These are phyloP conservation scores for Thelonectria rubi DNA, from an alignment of 2,329 filamentous ascomycete species.

Conservation along the genomic window DNA sequence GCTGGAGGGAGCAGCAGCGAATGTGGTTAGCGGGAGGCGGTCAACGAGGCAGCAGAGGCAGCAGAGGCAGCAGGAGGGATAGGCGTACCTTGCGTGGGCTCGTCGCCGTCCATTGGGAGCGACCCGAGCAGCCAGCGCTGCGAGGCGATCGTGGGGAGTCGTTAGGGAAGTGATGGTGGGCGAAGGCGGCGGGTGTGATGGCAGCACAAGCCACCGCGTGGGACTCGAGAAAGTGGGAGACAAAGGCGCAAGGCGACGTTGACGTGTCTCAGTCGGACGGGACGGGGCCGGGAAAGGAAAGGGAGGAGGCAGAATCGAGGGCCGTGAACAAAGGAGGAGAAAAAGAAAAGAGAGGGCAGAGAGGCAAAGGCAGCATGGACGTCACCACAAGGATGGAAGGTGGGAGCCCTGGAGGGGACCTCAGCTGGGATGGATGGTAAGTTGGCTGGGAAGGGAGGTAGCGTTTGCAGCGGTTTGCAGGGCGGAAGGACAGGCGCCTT, in stretches of 20 bases:
- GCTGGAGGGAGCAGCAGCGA: conserved; percentile 51
- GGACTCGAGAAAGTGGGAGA: conserved; percentile 23
- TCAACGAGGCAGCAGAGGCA: not conserved
- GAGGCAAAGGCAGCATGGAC: conserved; percentile 20
- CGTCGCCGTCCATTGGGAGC: conserved; percentile 55
- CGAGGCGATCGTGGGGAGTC: conserved; percentile 34
- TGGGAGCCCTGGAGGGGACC: not conserved
- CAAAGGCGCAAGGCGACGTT: conserved; percentile 16
- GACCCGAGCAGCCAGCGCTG: conserved; percentile 43
- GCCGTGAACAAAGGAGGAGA: conserved; percentile 14
- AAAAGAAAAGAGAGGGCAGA: conserved; percentile 28
- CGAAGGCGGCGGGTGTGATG: conserved; percentile 11
- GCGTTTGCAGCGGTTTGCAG: conserved; percentile 20
- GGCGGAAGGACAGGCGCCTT: not conserved
- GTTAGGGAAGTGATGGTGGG: conserved; percentile 25
- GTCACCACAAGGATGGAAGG: conserved; percentile 9
- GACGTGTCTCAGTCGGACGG: conserved; percentile 22
- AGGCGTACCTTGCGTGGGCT: conserved; percentile 54
- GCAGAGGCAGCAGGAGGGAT: conserved; percentile 8
- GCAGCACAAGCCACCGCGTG: conserved; percentile 25
- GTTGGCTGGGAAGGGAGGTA: not conserved
- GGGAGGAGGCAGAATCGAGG: conserved; percentile 7
- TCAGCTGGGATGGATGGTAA: conserved; percentile 3
- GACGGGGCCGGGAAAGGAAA: conserved; percentile 14
- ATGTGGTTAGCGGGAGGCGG: conserved; percentile 29